Evolutionary conservation across 495 filamentous ascomycete genomes (phyloP).

Genomic region (Penicillium argentinense): DNA sequence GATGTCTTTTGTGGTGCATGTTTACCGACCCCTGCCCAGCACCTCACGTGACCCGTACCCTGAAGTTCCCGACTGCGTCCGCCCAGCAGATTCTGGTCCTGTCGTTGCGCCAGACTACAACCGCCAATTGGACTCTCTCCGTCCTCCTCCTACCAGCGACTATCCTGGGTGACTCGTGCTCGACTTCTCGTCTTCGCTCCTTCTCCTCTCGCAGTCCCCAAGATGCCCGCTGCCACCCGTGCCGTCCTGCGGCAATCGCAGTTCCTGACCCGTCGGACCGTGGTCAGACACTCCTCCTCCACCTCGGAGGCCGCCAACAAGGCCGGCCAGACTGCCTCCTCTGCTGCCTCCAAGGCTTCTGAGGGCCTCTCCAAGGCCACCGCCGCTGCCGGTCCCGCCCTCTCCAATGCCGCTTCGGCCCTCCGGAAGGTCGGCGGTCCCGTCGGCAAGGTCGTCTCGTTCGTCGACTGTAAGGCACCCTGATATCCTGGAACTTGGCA

Average conservation of each 20-base stretch:
- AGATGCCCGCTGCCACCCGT: constrained; percentile 54
- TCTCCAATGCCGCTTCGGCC: constrained; percentile 67
- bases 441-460: constrained; percentile 75
- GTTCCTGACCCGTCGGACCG: constrained; percentile 56
- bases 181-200: constrained; percentile 26
- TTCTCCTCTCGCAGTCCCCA: constrained; percentile 33
- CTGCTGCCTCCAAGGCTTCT: constrained; percentile 71
- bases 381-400: constrained; percentile 73
- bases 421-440: constrained; percentile 80
- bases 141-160: constrained; percentile 35
- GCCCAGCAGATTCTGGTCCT: constrained; percentile 45
- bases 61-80: constrained; percentile 49
- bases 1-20: too few species aligned
- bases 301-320: constrained; percentile 69
- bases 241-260: constrained; percentile 62
- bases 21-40: too few species aligned
- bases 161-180: constrained; percentile 26
- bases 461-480: constrained; percentile 77
- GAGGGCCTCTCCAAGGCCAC: constrained; percentile 84
- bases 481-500: not conserved
- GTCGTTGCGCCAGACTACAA: constrained; percentile 41
- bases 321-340: constrained; percentile 63
- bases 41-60: constrained; percentile 38
- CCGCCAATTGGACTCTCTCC: constrained; percentile 42
- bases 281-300: constrained; percentile 62